Evolutionary conservation across 441 rosid species (phyloP).

Genomic region (Arabidopsis lyrata): DNA sequence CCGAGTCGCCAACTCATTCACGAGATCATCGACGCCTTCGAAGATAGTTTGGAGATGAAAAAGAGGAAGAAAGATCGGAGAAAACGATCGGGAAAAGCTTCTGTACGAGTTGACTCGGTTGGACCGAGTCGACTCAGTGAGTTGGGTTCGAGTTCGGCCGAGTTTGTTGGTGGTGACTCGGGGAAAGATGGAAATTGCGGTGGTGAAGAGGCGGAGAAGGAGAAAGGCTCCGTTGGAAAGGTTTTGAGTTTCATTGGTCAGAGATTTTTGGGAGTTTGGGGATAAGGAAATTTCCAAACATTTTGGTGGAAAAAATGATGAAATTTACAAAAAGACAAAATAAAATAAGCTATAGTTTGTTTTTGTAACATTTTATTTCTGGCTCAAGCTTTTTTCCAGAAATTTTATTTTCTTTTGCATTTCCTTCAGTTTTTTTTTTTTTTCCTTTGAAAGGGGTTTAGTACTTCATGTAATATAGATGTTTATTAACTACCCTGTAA

Average conservation of each 20-base stretch:
- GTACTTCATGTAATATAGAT: background rate
- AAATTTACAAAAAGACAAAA: slow-evolving; percentile 4
- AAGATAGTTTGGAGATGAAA: too few relatives aligned
- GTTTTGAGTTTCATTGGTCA: too few relatives aligned
- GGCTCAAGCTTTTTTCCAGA: slow-evolving; percentile 27
- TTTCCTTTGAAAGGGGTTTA: slow-evolving; percentile 7
- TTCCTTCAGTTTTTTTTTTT: slow-evolving; percentile 7
- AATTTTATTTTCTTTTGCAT: background rate
- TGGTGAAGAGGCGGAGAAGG: too few relatives aligned
- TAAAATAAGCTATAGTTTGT: slow-evolving; percentile 17
- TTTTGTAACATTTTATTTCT: slow-evolving; percentile 32
- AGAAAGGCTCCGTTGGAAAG: too few relatives aligned
- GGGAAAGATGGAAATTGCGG: background rate
- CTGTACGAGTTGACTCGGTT: slow-evolving; percentile 11
- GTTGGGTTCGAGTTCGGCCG: background rate
- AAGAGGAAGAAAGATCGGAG: too few relatives aligned
- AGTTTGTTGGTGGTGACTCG: slow-evolving; percentile 32
- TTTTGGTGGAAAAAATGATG: slow-evolving; percentile 19
- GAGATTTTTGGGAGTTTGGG: too few relatives aligned
- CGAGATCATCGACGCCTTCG: too few relatives aligned
- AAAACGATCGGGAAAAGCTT: slow-evolving; percentile 30
- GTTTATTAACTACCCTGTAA: slow-evolving; percentile 14
- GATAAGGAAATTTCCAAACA: slow-evolving; percentile 1
- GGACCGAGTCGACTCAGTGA: slow-evolving; percentile 39
- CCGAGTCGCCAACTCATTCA: too few relatives aligned